phyloP scores from a whole-genome alignment of 129 eudicot genomes.

The Artemisia annua region DNA sequence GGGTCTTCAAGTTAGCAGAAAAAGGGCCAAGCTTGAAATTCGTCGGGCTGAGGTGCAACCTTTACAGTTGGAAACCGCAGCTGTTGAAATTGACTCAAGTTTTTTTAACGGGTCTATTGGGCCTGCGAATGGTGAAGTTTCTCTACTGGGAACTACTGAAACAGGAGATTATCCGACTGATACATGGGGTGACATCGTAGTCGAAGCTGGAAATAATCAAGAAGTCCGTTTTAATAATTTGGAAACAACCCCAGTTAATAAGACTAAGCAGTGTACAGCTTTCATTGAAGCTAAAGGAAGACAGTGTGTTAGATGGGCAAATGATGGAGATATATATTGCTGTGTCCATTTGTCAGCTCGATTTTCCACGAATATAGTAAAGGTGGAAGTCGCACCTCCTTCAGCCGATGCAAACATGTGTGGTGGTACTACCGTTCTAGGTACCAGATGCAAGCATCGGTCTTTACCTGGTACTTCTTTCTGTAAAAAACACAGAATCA shows the following conservation, averaged over 20 bases:
- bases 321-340: constrained; percentile 89
- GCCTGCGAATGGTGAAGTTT: constrained; percentile 29
- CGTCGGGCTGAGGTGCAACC: constrained; percentile 85
- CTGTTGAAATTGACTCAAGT: constrained; percentile 45
- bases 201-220: constrained; percentile 56
- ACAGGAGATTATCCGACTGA: constrained; percentile 26
- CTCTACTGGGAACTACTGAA: constrained; percentile 31
- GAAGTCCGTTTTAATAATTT: constrained; percentile 34
- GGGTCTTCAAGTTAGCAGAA: constrained; percentile 55
- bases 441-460: constrained; percentile 93
- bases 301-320: constrained; percentile 93
- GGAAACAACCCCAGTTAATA: constrained; percentile 41
- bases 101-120: constrained; percentile 44
- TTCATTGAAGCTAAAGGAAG: constrained; percentile 95
- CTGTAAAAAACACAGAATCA: constrained; percentile 88
- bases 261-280: constrained; percentile 74
- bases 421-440: constrained; percentile 89
- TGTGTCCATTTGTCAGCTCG: constrained; percentile 88
- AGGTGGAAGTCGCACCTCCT: constrained; percentile 44
- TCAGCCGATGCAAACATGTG: constrained; percentile 71
- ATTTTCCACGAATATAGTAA: constrained; percentile 42
- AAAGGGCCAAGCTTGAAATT: constrained; percentile 91
- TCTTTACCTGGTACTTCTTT: constrained; percentile 64
- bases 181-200: constrained; percentile 67
- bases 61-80: constrained; percentile 42